A percentile compares a stretch with the other conserved stretches of the same genome.
Conservation (phyloP, 1,284 basidiomycete genomes). For the Boletus hoseneyae region DNA sequence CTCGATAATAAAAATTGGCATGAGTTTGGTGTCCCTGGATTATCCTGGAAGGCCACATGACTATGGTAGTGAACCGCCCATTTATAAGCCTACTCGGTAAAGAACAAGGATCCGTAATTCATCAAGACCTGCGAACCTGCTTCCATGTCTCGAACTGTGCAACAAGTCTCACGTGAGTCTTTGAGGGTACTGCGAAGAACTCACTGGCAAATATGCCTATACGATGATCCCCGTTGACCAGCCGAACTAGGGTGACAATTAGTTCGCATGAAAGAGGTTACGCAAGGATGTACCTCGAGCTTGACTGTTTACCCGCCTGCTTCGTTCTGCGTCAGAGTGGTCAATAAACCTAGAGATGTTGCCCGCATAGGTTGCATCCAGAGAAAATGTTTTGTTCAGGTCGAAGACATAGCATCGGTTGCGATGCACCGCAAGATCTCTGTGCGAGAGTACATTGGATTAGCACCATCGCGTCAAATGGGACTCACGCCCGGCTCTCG, state of each 20-base stretch:
- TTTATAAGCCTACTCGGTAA: constrained; percentile 18
- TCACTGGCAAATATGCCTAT: constrained; percentile 56
- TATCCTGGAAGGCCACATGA: not conserved
- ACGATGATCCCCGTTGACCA: constrained; percentile 57
- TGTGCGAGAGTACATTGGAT: constrained; percentile 2
- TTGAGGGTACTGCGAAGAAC: constrained; percentile 11
- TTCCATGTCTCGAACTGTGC: constrained; percentile 35
- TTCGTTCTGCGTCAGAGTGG: constrained; percentile 35
- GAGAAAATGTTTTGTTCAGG: constrained; percentile 38
- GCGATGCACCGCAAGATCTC: constrained; percentile 29
- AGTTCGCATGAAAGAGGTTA: constrained; percentile 1
- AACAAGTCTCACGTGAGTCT: not conserved
- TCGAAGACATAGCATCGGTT: constrained; percentile 56
- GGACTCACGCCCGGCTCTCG: constrained; percentile 42
- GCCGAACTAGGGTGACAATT: constrained; percentile 37
- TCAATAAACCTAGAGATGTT: constrained; percentile 61
- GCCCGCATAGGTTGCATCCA: constrained; percentile 53
- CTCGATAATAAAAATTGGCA: not conserved
- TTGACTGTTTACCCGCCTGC: constrained; percentile 38
- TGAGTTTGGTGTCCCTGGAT: no score
- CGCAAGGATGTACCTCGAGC: constrained; percentile 39
- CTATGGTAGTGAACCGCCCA: not conserved
- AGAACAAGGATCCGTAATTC: constrained; percentile 50
- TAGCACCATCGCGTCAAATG: not conserved
- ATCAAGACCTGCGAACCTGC: constrained; percentile 47